phyloP scores from a whole-genome alignment of 768 basidiomycete genomes.

The Leccinum subgranulosum region DNA sequence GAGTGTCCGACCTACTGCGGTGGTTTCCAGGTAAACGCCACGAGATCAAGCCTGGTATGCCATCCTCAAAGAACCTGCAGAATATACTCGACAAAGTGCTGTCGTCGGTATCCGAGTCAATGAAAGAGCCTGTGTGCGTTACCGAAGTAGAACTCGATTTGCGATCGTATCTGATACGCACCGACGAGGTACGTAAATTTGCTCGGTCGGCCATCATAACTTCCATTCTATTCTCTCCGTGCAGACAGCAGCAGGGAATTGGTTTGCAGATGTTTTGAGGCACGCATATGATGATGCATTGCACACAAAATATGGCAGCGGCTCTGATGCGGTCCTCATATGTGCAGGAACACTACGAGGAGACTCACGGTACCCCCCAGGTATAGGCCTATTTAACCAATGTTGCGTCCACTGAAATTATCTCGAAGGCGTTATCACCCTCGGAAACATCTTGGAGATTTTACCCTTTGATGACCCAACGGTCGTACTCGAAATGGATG shows the following conservation, averaged over 20 bases:
- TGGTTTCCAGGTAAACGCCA: slow-evolving; percentile 59
- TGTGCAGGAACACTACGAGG: slow-evolving; percentile 84
- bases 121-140: slow-evolving; percentile 76
- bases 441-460: slow-evolving; percentile 87
- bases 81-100: slow-evolving; percentile 61
- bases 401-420: not conserved
- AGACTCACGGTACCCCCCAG: slow-evolving; percentile 81
- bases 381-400: slow-evolving; percentile 33
- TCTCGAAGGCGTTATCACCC: slow-evolving; percentile 60
- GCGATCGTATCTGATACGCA: slow-evolving; percentile 71
- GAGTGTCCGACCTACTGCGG: not conserved
- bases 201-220: not conserved
- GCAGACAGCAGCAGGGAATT: slow-evolving; percentile 71
- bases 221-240: not conserved
- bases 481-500: slow-evolving; percentile 78
- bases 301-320: slow-evolving; percentile 53
- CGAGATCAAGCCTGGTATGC: slow-evolving; percentile 53
- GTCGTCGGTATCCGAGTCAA: slow-evolving; percentile 61
- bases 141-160: slow-evolving; percentile 66
- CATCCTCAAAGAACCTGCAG: slow-evolving; percentile 52
- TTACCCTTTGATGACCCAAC: slow-evolving; percentile 86
- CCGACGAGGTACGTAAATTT: slow-evolving; percentile 51
- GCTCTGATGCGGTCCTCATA: slow-evolving; percentile 78
- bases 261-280: slow-evolving; percentile 81
- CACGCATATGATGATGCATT: slow-evolving; percentile 79